Evolutionary conservation across 345 rosid species (phyloP).

Genomic region (Melaleuca quinquenervia): DNA sequence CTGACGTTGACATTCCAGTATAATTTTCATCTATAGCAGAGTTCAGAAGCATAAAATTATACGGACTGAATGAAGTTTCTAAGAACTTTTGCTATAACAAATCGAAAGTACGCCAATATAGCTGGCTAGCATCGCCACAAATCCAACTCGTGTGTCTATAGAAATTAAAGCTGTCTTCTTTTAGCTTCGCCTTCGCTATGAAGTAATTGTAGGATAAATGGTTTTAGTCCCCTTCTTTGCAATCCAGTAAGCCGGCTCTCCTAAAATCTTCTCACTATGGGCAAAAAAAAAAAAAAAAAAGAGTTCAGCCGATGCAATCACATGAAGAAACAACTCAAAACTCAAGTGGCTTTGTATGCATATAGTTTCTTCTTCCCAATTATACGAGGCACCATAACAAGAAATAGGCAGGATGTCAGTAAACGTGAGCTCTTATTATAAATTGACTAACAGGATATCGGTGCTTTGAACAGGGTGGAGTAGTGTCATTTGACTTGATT

Average conservation of each 20-base stretch:
- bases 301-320: neutral
- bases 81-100: neutral
- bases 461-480: neutral
- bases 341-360: neutral
- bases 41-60: neutral
- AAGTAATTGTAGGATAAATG: neutral
- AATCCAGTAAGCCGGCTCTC: neutral
- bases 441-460: neutral
- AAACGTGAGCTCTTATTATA: neutral
- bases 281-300: neutral
- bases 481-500: neutral
- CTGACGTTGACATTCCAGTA: neutral
- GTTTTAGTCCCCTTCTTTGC: neutral
- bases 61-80: neutral
- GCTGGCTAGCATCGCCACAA: neutral
- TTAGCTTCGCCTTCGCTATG: neutral
- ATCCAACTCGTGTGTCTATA: neutral
- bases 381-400: neutral
- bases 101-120: neutral
- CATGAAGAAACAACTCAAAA: neutral
- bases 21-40: neutral
- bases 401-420: neutral
- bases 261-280: neutral
- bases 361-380: neutral
- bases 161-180: neutral